phyloP scores from a whole-genome alignment of 208 protist species.

The Leishmania turanica region DNA sequence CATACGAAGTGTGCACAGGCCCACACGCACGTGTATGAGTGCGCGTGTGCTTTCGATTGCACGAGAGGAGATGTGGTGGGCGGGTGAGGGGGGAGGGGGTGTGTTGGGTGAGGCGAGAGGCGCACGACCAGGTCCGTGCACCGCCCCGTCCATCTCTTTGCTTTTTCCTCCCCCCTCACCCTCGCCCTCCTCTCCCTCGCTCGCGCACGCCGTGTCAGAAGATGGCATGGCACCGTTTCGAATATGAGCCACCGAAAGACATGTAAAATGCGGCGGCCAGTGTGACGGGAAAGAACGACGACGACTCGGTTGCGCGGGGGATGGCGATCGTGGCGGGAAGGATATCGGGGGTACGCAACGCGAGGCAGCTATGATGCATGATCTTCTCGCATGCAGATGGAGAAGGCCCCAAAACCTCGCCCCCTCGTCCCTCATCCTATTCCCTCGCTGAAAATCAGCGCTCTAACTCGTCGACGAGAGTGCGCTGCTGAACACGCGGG shows the following conservation, averaged over 20 bases:
- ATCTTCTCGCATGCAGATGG: background rate
- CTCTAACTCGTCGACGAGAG: background rate
- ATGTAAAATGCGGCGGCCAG: background rate
- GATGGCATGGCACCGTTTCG: background rate
- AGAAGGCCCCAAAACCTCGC: background rate
- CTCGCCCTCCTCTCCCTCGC: background rate
- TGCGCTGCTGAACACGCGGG: conserved; percentile 35
- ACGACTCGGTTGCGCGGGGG: background rate
- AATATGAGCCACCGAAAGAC: background rate
- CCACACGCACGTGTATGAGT: background rate
- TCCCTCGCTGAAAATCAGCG: background rate
- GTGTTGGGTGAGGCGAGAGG: background rate
- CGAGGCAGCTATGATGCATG: background rate
- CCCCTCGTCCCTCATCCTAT: background rate
- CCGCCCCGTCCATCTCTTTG: background rate
- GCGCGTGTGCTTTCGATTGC: background rate
- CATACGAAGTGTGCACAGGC: background rate
- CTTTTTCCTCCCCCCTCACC: background rate
- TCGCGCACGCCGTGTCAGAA: background rate
- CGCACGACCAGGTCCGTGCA: background rate
- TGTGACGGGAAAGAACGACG: background rate
- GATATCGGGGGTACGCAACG: background rate
- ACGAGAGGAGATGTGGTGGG: background rate
- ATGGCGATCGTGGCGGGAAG: background rate
- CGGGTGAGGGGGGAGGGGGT: background rate